Evolutionary conservation across 2,329 filamentous ascomycete species (phyloP).

Genomic region (Aspergillus sp.): DNA sequence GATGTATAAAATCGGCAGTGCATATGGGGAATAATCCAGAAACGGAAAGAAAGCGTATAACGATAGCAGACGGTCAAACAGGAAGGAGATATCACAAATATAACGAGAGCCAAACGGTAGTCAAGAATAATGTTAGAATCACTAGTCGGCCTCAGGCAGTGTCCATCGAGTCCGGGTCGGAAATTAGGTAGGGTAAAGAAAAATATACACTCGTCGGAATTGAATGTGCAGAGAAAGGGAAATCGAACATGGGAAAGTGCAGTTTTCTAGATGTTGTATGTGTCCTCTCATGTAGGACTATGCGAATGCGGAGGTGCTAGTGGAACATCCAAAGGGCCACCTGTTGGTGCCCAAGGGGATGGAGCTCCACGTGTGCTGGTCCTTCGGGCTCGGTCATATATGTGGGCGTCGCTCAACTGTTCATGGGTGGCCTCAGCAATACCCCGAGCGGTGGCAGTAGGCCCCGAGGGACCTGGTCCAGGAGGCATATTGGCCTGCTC

Average conservation of each 20-base stretch:
- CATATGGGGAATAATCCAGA: constrained; percentile 2
- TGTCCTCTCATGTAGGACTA: constrained; percentile 10
- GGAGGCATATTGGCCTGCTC: constrained; percentile 19
- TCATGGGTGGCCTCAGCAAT: constrained; percentile 10
- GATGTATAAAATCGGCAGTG: not conserved
- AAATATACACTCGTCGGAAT: not conserved
- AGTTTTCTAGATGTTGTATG: not conserved
- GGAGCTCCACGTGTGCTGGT: constrained; percentile 28
- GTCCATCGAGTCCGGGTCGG: not conserved
- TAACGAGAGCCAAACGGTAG: not conserved
- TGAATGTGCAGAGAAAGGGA: not conserved
- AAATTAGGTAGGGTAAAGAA: not conserved
- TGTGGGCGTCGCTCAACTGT: constrained; percentile 21
- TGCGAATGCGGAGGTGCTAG: constrained; percentile 24
- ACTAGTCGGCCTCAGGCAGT: not conserved
- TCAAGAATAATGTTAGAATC: not conserved
- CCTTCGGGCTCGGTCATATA: constrained; percentile 23
- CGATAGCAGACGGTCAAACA: not conserved
- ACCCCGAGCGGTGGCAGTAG: constrained; percentile 16
- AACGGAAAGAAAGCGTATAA: not conserved
- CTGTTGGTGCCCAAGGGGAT: constrained; percentile 24
- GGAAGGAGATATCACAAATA: not conserved
- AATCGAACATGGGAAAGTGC: not conserved
- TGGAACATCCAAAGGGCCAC: constrained; percentile 27
- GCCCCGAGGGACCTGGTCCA: constrained; percentile 18